These are phyloP conservation scores for Zanthoxylum bungeanum DNA, from an alignment of 345 rosid species.

Conservation along the genomic window DNA sequence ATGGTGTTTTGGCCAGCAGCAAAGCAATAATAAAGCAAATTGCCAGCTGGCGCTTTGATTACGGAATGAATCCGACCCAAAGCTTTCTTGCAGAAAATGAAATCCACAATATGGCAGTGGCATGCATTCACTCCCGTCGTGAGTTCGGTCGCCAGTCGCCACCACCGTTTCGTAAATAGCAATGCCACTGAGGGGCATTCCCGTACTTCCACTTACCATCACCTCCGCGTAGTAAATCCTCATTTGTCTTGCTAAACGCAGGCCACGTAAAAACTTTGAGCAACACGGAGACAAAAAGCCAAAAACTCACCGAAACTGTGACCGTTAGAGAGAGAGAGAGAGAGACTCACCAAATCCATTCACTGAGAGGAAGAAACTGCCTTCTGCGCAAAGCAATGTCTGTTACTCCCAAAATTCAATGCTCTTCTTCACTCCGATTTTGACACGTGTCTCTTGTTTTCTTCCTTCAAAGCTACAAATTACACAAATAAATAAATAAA, in stretches of 20 bases:
- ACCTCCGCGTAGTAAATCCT: constrained; percentile 21
- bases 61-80: neutral
- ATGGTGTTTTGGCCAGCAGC: neutral
- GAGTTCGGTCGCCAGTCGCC: neutral
- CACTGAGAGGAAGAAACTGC: constrained; percentile 24
- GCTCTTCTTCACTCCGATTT: too few species aligned
- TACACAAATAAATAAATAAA: too few species aligned
- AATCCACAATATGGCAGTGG: neutral
- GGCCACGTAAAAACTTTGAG: too few species aligned
- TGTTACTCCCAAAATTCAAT: constrained; percentile 36
- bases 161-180: constrained; percentile 18
- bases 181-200: constrained; percentile 7
- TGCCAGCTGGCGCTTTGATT: constrained; percentile 3
- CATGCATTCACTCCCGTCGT: constrained; percentile 13
- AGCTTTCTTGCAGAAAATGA: neutral
- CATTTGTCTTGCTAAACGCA: neutral
- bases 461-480: neutral
- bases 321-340: constrained; percentile 30
- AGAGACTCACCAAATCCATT: constrained; percentile 9
- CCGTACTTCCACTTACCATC: neutral
- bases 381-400: constrained; percentile 40
- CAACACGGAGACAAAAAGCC: constrained; percentile 5
- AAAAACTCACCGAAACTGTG: constrained; percentile 30
- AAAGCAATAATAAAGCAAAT: neutral
- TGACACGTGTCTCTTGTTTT: too few species aligned